Base-by-base conservation (phyloP, 169 alveolate species). In the Haemoproteus tartakovskyi region DNA sequence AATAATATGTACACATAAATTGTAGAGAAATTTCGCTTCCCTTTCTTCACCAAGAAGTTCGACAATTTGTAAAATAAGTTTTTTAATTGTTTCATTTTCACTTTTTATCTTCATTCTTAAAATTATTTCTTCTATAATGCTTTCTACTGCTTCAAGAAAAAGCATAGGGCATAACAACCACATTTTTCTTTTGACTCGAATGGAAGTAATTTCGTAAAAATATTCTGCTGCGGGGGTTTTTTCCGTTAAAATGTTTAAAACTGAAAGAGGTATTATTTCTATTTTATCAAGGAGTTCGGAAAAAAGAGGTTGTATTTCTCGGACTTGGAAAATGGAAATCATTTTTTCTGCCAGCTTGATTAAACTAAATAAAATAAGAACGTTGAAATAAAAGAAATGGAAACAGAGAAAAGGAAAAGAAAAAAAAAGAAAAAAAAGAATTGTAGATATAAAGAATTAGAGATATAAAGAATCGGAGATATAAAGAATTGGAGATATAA, bases 311-410 rank as follows among this genome's bases (percentile, higher is more conserved):
- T 88, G 93, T 33, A 88, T 83, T 79, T 88, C 86, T 0, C 90
- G 64, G 33, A 88, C 93, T 67, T 88, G 91, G 51, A 88, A 85
- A 91, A 88, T 88, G 2, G 74, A 43, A 14, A 67, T 81, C 93
- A 88, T 88, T 51, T 79, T 85, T 79, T 79, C 85, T 6, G 90
- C 91, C 22, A 88, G 62, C 38, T 54, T 50, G 9, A 40, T 57
- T 38, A 74, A 60, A 12, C 84, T 74, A 48, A 22, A 19, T 22
- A 0, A 3, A 21, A 29, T 22, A 21, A 8, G 3, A 22, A 2
- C 14, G 26, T 50, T 11, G 8, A 6, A 14, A 45, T 18, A 6
- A 47, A 27, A 29, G 9, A 1, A 46, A 24, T 11, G 0, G 11
- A 30, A n/a, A 5, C 1, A 46, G 18, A 24, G 6, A 24, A 11